These are phyloP conservation scores for Phascolomyces articulosus DNA, from an alignment of 371 early-diverging fungal genomes.

Conservation along the genomic window DNA sequence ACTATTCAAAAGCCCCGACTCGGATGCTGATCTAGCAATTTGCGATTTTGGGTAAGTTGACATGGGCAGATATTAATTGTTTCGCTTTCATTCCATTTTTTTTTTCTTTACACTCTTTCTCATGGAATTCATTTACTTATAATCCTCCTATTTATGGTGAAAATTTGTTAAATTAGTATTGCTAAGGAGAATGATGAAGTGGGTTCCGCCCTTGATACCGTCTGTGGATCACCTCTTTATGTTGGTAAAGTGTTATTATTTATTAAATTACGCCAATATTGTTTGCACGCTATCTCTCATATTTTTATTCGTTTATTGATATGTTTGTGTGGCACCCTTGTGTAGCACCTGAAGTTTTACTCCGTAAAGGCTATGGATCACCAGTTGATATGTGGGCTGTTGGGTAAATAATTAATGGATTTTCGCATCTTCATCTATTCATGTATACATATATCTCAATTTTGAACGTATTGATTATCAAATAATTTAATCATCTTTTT, in stretches of 20 bases:
- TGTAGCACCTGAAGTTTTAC: slow-evolving; percentile 82
- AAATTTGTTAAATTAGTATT: not conserved
- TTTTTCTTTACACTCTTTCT: not conserved
- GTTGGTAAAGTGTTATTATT: slow-evolving; percentile 24
- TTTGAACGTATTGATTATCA: not conserved
- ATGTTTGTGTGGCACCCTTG: not conserved
- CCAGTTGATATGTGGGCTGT: slow-evolving; percentile 37
- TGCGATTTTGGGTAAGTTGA: slow-evolving; percentile 66
- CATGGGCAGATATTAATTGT: not conserved
- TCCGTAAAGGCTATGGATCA: slow-evolving; percentile 10
- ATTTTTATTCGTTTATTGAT: not conserved
- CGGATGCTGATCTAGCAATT: slow-evolving; percentile 62
- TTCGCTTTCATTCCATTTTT: too few species aligned
- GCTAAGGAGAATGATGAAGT: slow-evolving; percentile 16
- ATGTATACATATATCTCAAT: too few species aligned
- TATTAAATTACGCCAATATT: too few species aligned
- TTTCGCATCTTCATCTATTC: too few species aligned
- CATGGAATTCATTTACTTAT: not conserved
- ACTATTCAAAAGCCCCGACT: slow-evolving; percentile 62
- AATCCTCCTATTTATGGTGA: not conserved
- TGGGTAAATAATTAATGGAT: slow-evolving; percentile 52
- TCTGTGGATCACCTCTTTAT: slow-evolving; percentile 66
- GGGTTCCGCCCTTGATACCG: slow-evolving; percentile 37
- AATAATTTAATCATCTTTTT: not conserved
- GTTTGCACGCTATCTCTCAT: not conserved